These are phyloP conservation scores for Tetragonia tetragonoides DNA, from an alignment of 148 eudicot genomes.

Conservation along the genomic window DNA sequence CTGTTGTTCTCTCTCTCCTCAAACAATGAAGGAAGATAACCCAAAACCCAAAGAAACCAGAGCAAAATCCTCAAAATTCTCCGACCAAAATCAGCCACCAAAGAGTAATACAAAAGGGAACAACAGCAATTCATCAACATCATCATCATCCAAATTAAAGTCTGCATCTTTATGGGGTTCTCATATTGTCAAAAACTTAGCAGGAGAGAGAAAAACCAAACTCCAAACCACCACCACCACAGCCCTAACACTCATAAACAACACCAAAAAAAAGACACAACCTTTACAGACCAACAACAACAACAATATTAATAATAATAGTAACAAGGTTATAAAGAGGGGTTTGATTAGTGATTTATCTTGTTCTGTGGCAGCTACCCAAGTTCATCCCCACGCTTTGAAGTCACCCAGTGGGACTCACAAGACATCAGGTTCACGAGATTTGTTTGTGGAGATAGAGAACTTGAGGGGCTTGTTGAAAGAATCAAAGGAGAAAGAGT, in stretches of 20 bases:
- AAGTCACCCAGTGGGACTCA: background rate
- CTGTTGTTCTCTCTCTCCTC: background rate
- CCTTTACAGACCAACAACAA: background rate
- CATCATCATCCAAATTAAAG: conserved; percentile 34
- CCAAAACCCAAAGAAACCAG: conserved; percentile 30
- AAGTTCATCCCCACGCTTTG: conserved; percentile 32
- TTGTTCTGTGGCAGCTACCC: conserved; percentile 42
- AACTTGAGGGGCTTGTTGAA: conserved; percentile 59
- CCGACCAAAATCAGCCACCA: conserved; percentile 62
- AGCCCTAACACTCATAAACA: too few species aligned
- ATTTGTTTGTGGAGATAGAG: conserved; percentile 69
- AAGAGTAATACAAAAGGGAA: conserved; percentile 22
- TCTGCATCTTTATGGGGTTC: conserved; percentile 60
- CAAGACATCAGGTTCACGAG: conserved; percentile 39
- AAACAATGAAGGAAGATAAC: conserved; percentile 47
- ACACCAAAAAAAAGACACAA: background rate
- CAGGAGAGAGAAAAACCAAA: conserved; percentile 11
- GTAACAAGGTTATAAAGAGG: conserved; percentile 24
- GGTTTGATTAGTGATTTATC: conserved; percentile 54
- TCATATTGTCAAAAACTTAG: conserved; percentile 56
- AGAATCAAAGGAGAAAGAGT: conserved; percentile 72
- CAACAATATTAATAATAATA: background rate
- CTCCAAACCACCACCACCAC: background rate
- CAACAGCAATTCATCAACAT: conserved; percentile 23
- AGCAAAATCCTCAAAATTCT: conserved; percentile 39